Evolutionary conservation across 116 monocot species (phyloP).

Genomic region (Zostera marina): DNA sequence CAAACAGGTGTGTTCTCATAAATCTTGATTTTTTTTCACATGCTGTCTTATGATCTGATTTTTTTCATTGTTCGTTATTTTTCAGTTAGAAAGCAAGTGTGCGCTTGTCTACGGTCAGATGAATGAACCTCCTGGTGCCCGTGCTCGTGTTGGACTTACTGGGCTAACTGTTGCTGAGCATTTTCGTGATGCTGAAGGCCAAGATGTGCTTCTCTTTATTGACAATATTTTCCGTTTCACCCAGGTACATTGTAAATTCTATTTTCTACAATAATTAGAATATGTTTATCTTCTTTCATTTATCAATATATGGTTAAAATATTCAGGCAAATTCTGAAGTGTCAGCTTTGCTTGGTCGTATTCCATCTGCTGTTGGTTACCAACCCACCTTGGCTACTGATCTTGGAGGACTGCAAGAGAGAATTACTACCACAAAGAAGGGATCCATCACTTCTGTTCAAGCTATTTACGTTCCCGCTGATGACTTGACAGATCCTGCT

Average conservation of each 20-base stretch:
- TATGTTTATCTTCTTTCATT: background rate
- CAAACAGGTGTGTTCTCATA: constrained; percentile 30
- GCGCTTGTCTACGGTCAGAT: constrained; percentile 69
- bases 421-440: constrained; percentile 92
- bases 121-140: constrained; percentile 61
- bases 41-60: background rate
- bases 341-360: constrained; percentile 95
- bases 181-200: constrained; percentile 74
- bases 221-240: constrained; percentile 84
- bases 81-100: constrained; percentile 70
- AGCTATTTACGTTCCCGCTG: constrained; percentile 95
- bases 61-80: background rate
- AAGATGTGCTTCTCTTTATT: constrained; percentile 82
- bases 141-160: constrained; percentile 61
- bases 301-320: background rate
- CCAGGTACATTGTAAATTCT: constrained; percentile 19
- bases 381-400: constrained; percentile 94
- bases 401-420: constrained; percentile 94
- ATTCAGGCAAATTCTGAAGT: constrained; percentile 90
- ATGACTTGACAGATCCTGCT: constrained; percentile 98
- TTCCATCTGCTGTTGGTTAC: constrained; percentile 96
- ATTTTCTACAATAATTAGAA: background rate
- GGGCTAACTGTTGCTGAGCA: constrained; percentile 64
- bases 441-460: constrained; percentile 94
- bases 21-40: background rate